Conservation (phyloP, 2,329 filamentous ascomycete genomes). For the Colletotrichum navitas region DNA sequence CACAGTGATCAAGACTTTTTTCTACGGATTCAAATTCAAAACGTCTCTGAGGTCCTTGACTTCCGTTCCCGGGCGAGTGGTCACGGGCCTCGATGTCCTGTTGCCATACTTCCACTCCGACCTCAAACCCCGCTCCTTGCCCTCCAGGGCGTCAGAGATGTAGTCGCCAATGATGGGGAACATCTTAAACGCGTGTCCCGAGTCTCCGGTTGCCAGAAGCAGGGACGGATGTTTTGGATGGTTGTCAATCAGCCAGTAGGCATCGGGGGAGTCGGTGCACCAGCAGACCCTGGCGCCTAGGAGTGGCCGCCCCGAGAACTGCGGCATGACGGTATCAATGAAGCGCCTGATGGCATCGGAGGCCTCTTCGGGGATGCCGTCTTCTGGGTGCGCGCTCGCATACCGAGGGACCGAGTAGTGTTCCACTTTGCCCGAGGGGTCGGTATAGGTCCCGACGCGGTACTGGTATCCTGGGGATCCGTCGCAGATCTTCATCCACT, state of each 20-base stretch:
- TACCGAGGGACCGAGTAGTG: slow-evolving; percentile 40
- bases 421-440: slow-evolving; percentile 32
- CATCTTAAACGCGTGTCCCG: slow-evolving; percentile 48
- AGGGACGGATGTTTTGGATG: slow-evolving; percentile 42
- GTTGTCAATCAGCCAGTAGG: slow-evolving; percentile 50
- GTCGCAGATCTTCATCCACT: slow-evolving; percentile 43
- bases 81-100: slow-evolving; percentile 39
- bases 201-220: slow-evolving; percentile 45
- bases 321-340: slow-evolving; percentile 44
- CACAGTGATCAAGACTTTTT: background rate
- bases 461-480: slow-evolving; percentile 42
- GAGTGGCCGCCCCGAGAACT: slow-evolving; percentile 45
- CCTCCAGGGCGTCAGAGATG: slow-evolving; percentile 45
- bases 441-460: slow-evolving; percentile 27
- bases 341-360: slow-evolving; percentile 31
- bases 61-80: slow-evolving; percentile 43
- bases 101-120: slow-evolving; percentile 44
- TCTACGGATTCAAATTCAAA: slow-evolving; percentile 5
- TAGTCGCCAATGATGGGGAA: slow-evolving; percentile 46
- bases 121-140: slow-evolving; percentile 37
- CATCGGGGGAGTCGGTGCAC: slow-evolving; percentile 52
- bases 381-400: slow-evolving; percentile 35
- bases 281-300: slow-evolving; percentile 47
- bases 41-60: slow-evolving; percentile 45
- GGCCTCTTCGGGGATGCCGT: slow-evolving; percentile 41